Percentiles rank a stretch among this genome's conserved stretches.
Evolutionary conservation across 2,329 filamentous ascomycete species (phyloP).

Genomic region (Pezicula carpinea): DNA sequence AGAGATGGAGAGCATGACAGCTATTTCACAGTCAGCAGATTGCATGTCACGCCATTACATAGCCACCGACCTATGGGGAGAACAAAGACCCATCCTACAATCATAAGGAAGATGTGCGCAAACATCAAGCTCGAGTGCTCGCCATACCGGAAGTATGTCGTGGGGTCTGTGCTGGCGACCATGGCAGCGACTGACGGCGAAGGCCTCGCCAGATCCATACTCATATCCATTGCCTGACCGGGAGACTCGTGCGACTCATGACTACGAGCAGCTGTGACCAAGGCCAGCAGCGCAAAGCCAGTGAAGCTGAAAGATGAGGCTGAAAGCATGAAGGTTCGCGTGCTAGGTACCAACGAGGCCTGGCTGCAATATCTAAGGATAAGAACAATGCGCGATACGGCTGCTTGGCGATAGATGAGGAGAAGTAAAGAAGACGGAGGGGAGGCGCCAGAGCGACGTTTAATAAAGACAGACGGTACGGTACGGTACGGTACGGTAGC

Average conservation of each 20-base stretch:
- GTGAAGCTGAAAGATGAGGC: too few relatives aligned
- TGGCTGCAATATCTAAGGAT: too few relatives aligned
- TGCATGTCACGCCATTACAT: neutral
- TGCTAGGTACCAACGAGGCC: too few relatives aligned
- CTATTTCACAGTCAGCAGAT: constrained; percentile 10
- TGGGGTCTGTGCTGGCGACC: constrained; percentile 20
- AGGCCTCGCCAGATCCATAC: constrained; percentile 21
- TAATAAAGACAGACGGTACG: too few relatives aligned
- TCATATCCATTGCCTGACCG: constrained; percentile 27
- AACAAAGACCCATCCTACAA: constrained; percentile 63
- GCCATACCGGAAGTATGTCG: constrained; percentile 37
- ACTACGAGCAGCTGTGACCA: constrained; percentile 17
- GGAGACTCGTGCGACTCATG: constrained; percentile 15
- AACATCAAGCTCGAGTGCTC: constrained; percentile 34
- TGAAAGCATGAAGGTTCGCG: too few relatives aligned
- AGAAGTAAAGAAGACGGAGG: too few relatives aligned
- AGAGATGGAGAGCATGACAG: constrained; percentile 78
- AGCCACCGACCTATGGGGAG: constrained; percentile 59
- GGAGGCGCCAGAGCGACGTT: too few relatives aligned
- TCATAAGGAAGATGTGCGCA: constrained; percentile 65
- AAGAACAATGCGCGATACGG: too few relatives aligned
- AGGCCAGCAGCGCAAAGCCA: constrained; percentile 3
- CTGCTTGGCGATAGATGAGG: too few relatives aligned
- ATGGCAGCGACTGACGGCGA: constrained; percentile 4
- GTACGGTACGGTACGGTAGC: neutral